These are phyloP conservation scores for Jaapia argillacea DNA, from an alignment of 768 basidiomycete species.

Conservation along the genomic window DNA sequence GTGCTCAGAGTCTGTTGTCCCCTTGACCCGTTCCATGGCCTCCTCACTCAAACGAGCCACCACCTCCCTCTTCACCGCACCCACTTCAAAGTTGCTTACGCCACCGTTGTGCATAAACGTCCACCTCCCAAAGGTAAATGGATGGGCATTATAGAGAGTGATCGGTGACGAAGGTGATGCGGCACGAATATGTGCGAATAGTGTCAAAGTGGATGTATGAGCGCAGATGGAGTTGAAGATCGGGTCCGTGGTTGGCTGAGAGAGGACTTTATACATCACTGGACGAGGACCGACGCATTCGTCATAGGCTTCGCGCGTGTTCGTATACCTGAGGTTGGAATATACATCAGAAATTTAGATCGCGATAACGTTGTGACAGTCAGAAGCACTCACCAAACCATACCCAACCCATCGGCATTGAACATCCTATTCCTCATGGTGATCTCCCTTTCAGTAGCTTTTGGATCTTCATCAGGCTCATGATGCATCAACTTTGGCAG, in stretches of 20 bases:
- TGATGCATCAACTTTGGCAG: slow-evolving; percentile 16
- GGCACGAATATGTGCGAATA: slow-evolving; percentile 22
- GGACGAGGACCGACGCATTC: slow-evolving; percentile 15
- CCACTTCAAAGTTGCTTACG: slow-evolving; percentile 15
- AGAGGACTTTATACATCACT: slow-evolving; percentile 14
- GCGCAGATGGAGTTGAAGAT: slow-evolving; percentile 16
- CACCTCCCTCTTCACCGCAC: slow-evolving; percentile 8
- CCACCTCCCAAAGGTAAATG: slow-evolving; percentile 17
- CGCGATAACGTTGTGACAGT: background rate
- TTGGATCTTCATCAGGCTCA: slow-evolving; percentile 10
- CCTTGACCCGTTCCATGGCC: slow-evolving; percentile 14
- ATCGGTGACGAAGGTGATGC: slow-evolving; percentile 15
- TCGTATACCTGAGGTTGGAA: background rate
- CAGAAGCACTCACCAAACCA: slow-evolving; percentile 12
- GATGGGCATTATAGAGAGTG: slow-evolving; percentile 16
- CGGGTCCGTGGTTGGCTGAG: slow-evolving; percentile 17
- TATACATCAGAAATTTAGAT: background rate
- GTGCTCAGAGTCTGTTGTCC: slow-evolving; percentile 20
- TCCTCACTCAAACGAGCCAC: slow-evolving; percentile 9
- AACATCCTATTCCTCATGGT: slow-evolving; percentile 14
- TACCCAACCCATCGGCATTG: slow-evolving; percentile 17
- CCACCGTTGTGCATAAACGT: slow-evolving; percentile 22
- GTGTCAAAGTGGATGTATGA: slow-evolving; percentile 13
- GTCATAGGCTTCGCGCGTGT: slow-evolving; percentile 12
- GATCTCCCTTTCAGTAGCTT: slow-evolving; percentile 12